Base-by-base conservation (phyloP, 768 basidiomycete genomes). In the Lactifluus echinatus region DNA sequence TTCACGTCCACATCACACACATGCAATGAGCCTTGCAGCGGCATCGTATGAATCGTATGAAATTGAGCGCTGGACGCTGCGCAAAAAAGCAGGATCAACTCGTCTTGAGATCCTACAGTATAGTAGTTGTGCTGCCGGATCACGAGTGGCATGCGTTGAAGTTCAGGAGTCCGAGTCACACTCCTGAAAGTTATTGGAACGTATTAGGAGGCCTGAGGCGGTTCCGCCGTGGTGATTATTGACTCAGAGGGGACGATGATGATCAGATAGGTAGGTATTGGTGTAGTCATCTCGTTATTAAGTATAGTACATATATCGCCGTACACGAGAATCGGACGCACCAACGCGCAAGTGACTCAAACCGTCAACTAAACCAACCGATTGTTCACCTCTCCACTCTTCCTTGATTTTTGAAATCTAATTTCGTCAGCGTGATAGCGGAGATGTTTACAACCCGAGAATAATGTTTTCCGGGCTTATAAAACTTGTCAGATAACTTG, bases 21-120 rank as follows among this genome's bases (percentile, higher is more conserved):
- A 77, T 39, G 95, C 94, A 2, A 91, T 91, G 84, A 79, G 75
- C 59, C 80, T 95, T 4, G 87, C 95, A 0, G 80, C 79, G 8
- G 70, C 71, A 3, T 84, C 87, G 2, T 96, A 93, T 68, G 87
- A 93, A 63, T 71, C 79, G 10, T 96, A 93, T 68, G 71, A 76
- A 14, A 75, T 96, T 4, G 87, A 92, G 67, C 80, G 94, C 12
- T 81, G 89, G 66, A 74, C 82, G 8, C 69, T 97, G 36, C 71
- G 76, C 49, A 98, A 95, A 70, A 67, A 68, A 4, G 70, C 70
- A 43, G 93, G 92, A 1, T 75, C 81, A 59, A 71, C 66, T 6
- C 71, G 74, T 4, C 71, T 95, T 8, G 69, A 71, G 1, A 73
- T 95, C 10, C 75, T 81, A 55, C 75, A 76, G 0, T 95, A 83